Base-by-base conservation (phyloP, 805 yeast genomes). In the Candida lessepsii region DNA sequence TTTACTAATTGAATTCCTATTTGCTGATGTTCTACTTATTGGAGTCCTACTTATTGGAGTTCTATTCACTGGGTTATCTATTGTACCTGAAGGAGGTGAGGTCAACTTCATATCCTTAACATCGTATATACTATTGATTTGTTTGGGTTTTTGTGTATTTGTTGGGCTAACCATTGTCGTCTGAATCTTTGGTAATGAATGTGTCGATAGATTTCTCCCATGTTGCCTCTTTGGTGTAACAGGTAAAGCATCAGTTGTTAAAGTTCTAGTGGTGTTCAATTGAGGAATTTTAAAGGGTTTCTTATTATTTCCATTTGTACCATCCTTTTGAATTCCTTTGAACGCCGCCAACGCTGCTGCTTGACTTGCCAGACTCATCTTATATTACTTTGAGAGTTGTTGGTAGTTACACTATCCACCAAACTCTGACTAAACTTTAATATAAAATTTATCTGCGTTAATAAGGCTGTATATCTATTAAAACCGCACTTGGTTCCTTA, bases 291-390 rank as follows among this genome's bases (percentile, higher is more conserved):
- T 35, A 34, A 33, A 40, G 18, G 24, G 35, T n/a, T 32, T 32
- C 18, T 32, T 32, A 21, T 20, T 18, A 15, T 16, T 16, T 5
- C 19, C 19, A 20, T 19, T 21, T 29, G 25, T 18, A 18, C n/a
- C 17, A 21, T 19, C 29, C 20, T 18, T 37, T 28, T 21, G 35
- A 26, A 34, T 21, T 26, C 52, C 63, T 42, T 59, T 65, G 48
- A 68, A 68, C 5, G 74, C 74, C 4, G 73, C 73, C 48, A 64
- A 45, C 2, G 74, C 74, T 10, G 74, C 74, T 6, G 73, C 71
- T 34, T 63, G 66, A 43, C 64, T 60, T 28, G 67, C 68, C 21
- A 42, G 46, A 32, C 40, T 40, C 41, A 35, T 39, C n/a, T n/a
- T n/a, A n/a, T n/a, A n/a, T n/a, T n/a, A 20, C 23, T 20, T 20